These are phyloP conservation scores for Leccinum boreale DNA, from an alignment of 768 basidiomycete genomes.

Conservation along the genomic window DNA sequence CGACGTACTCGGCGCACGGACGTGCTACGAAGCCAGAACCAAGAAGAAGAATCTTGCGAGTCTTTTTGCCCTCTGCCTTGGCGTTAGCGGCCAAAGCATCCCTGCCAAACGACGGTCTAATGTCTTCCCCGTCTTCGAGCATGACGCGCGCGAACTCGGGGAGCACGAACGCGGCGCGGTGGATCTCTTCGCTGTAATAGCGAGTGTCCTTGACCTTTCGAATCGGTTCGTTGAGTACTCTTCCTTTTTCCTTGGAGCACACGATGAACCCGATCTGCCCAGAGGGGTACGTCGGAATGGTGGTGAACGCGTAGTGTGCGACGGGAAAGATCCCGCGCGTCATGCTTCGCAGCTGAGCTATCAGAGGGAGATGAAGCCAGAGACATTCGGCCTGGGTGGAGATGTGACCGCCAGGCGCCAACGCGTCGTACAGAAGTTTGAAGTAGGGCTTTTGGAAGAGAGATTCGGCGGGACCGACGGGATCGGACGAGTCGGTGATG, in stretches of 20 bases:
- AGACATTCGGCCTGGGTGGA: constrained; percentile 95
- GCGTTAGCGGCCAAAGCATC: constrained; percentile 44
- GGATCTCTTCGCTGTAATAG: constrained; percentile 85
- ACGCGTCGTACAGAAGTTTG: constrained; percentile 85
- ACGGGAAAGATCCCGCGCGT: constrained; percentile 74
- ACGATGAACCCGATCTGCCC: constrained; percentile 96
- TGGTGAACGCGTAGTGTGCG: constrained; percentile 90
- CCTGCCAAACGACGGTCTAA: constrained; percentile 75
- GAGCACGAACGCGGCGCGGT: constrained; percentile 79
- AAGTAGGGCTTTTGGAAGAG: constrained; percentile 99
- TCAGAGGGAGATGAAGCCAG: constrained; percentile 91
- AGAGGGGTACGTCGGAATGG: constrained; percentile 97
- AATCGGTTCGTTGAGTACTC: constrained; percentile 71
- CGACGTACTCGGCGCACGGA: constrained; percentile 94
- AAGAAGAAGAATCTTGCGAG: constrained; percentile 71
- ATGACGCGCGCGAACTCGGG: constrained; percentile 86
- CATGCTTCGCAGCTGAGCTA: constrained; percentile 67
- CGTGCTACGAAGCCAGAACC: constrained; percentile 95
- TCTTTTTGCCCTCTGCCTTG: constrained; percentile 50
- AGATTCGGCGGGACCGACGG: constrained; percentile 90
- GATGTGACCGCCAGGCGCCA: constrained; percentile 87
- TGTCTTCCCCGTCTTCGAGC: constrained; percentile 67
- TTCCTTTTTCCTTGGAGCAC: constrained; percentile 70
- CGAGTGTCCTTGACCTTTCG: constrained; percentile 66
- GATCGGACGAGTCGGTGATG: constrained; percentile 98